Conservation (phyloP, 139 green algal species). For the Coelastrella sp. region DNA sequence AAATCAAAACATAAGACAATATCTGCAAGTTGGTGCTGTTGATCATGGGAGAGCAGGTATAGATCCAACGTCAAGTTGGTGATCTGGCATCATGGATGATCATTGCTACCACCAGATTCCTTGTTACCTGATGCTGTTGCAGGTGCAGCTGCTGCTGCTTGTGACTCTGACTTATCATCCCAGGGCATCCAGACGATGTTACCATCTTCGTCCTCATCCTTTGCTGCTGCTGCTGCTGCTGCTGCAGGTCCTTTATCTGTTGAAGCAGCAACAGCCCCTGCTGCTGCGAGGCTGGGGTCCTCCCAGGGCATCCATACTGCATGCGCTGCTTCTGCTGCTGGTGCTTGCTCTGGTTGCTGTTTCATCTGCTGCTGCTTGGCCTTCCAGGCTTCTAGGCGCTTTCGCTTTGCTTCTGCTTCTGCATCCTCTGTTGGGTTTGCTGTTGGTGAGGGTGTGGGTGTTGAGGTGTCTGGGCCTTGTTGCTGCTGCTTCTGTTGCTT, state of each 20-base stretch:
- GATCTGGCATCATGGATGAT: no score
- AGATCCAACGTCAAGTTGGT: no score
- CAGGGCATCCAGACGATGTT: constrained; percentile 16
- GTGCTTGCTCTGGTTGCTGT: constrained; percentile 21
- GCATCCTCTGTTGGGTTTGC: neutral
- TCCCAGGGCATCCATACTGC: constrained; percentile 69
- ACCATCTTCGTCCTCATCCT: constrained; percentile 17
- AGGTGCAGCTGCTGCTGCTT: constrained; percentile 31
- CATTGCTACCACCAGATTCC: no score
- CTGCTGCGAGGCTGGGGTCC: constrained; percentile 41
- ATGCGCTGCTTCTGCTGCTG: neutral
- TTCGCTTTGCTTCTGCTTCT: constrained; percentile 46
- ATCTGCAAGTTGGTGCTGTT: no score
- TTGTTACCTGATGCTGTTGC: neutral
- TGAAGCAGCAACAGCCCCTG: neutral
- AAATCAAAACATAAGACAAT: no score
- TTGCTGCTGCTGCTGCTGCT: constrained; percentile 8
- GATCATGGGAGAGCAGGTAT: no score
- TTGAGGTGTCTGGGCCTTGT: no score
- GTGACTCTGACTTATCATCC: neutral
- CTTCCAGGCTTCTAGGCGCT: constrained; percentile 57
- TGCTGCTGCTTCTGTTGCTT: constrained; percentile 26
- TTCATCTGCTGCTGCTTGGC: constrained; percentile 39
- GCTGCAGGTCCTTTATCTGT: neutral
- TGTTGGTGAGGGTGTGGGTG: neutral